These are phyloP conservation scores for Amaranthus palmeri DNA, from an alignment of 148 eudicot species.

Conservation along the genomic window DNA sequence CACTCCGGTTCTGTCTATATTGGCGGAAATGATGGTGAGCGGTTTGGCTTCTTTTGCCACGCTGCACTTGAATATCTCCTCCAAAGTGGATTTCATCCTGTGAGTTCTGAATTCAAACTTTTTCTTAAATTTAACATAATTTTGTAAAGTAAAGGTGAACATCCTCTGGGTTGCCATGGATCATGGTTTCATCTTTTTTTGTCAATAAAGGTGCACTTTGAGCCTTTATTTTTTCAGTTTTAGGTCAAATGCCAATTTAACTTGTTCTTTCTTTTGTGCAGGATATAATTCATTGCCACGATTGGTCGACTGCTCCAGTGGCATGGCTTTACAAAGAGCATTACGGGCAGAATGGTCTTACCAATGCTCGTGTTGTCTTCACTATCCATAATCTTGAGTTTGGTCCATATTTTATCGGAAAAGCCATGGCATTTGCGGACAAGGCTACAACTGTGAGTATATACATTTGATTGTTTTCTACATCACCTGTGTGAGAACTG, in stretches of 20 bases:
- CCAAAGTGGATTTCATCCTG: slow-evolving; percentile 92
- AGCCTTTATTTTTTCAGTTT: neutral
- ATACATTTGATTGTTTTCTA: neutral
- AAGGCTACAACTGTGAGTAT: slow-evolving; percentile 88
- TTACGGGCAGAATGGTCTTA: slow-evolving; percentile 77
- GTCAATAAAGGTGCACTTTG: neutral
- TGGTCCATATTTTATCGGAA: slow-evolving; percentile 63
- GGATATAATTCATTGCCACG: slow-evolving; percentile 98
- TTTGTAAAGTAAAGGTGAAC: too few species aligned
- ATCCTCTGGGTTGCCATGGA: too few species aligned
- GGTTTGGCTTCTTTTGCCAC: slow-evolving; percentile 93
- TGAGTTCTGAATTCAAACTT: slow-evolving; percentile 34
- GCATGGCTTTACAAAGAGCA: slow-evolving; percentile 90
- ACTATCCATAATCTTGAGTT: slow-evolving; percentile 97
- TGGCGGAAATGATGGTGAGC: slow-evolving; percentile 70
- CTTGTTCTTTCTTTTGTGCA: slow-evolving; percentile 28
- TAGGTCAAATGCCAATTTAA: neutral
- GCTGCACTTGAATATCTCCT: slow-evolving; percentile 93
- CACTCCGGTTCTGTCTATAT: slow-evolving; percentile 75
- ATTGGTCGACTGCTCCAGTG: slow-evolving; percentile 99
- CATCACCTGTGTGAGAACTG: neutral
- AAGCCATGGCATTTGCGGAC: slow-evolving; percentile 69
- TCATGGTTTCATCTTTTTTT: neutral
- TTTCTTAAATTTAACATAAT: neutral
- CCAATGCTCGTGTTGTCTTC: slow-evolving; percentile 88